Conservation (phyloP, 805 yeast species). For the Ogataea trehalophila region DNA sequence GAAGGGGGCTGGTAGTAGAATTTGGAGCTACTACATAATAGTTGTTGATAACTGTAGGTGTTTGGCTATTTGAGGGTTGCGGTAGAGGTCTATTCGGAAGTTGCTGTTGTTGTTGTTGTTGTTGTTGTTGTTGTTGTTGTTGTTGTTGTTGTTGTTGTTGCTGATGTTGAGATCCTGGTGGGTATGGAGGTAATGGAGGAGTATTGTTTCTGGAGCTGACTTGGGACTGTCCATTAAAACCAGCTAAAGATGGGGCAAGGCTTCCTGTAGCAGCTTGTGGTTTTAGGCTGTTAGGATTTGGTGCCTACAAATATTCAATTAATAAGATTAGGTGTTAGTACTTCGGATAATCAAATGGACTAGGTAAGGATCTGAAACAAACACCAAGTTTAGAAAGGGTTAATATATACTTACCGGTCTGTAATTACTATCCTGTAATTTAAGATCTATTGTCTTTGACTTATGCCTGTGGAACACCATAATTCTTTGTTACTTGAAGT, state of each 20-base stretch:
- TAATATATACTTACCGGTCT: constrained; percentile 15
- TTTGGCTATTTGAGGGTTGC: constrained; percentile 1
- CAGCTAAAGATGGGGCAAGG: background rate
- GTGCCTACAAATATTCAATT: constrained; percentile 6
- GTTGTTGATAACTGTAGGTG: background rate
- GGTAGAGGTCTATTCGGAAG: constrained; percentile 1
- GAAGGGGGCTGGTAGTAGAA: background rate
- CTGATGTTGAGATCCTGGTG: constrained; percentile 5
- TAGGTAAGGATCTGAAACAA: too few species aligned
- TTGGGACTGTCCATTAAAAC: constrained; percentile 5
- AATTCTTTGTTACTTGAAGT: background rate
- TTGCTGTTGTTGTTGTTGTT: constrained; percentile 5
- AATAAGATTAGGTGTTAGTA: background rate
- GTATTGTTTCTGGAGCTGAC: constrained; percentile 9
- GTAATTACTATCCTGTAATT: constrained; percentile 18
- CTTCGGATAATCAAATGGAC: too few species aligned
- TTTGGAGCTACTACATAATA: background rate
- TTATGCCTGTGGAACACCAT: constrained; percentile 20
- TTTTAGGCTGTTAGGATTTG: constrained; percentile 16
- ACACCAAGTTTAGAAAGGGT: background rate
- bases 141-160: constrained; percentile 6
- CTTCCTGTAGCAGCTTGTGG: constrained; percentile 18
- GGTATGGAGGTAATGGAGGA: constrained; percentile 9
- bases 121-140: constrained; percentile 6
- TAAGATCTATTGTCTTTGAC: constrained; percentile 15